A percentile compares a stretch with the other conserved stretches of the same genome.
These are phyloP conservation scores for Priceomyces fermenticarens DNA, from an alignment of 805 yeast species.

Conservation along the genomic window DNA sequence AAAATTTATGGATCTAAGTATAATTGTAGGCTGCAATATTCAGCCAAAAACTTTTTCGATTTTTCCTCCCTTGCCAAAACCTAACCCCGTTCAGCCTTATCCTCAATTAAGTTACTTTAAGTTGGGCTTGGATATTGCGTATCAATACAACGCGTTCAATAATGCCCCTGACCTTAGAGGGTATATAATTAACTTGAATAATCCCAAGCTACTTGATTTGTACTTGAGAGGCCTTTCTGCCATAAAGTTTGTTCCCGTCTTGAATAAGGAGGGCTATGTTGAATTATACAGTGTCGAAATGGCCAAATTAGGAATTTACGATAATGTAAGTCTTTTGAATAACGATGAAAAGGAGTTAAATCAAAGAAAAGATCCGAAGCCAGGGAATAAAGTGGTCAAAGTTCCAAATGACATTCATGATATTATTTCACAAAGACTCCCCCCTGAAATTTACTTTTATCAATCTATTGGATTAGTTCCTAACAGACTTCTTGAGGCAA, in stretches of 20 bases:
- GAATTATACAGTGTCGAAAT: slow-evolving; percentile 51
- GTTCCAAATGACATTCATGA: slow-evolving; percentile 81
- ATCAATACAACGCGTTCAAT: slow-evolving; percentile 28
- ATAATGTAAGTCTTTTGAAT: slow-evolving; percentile 14
- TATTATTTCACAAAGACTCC: slow-evolving; percentile 77
- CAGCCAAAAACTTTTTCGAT: slow-evolving; percentile 63
- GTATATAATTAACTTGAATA: slow-evolving; percentile 44
- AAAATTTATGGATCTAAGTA: slow-evolving; percentile 71
- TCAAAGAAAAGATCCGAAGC: background rate
- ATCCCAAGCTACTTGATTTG: slow-evolving; percentile 42
- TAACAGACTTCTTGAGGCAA: slow-evolving; percentile 60
- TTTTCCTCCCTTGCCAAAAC: slow-evolving; percentile 45
- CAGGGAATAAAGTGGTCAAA: slow-evolving; percentile 14
- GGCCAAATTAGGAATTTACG: slow-evolving; percentile 27
- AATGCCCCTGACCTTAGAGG: slow-evolving; percentile 37
- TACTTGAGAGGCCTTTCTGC: slow-evolving; percentile 70
- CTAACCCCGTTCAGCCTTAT: slow-evolving; percentile 37
- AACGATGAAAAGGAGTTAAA: slow-evolving; percentile 2
- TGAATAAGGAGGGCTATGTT: slow-evolving; percentile 66
- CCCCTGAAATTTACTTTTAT: slow-evolving; percentile 82
- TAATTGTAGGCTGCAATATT: slow-evolving; percentile 74
- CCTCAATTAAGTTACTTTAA: slow-evolving; percentile 40
- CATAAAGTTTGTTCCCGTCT: slow-evolving; percentile 68
- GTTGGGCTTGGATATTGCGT: slow-evolving; percentile 37
- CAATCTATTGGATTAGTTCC: slow-evolving; percentile 73